Percentiles rank a stretch among this genome's conserved stretches.
Conservation (phyloP, 352 stramenopile genomes). For the Pythium chondricola region DNA sequence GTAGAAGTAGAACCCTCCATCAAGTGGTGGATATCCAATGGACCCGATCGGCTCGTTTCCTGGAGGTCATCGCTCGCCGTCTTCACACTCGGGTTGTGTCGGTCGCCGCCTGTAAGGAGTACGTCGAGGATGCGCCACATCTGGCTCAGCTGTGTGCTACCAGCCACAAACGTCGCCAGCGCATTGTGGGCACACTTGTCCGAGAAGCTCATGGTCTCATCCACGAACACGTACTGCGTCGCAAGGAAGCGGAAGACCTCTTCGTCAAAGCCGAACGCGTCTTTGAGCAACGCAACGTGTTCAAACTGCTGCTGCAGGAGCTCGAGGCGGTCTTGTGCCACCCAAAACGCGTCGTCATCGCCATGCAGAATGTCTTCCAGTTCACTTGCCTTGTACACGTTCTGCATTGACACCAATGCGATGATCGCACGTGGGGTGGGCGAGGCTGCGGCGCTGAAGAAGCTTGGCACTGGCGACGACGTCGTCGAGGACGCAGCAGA, state of each 20-base stretch:
- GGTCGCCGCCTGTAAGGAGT: slow-evolving; percentile 42
- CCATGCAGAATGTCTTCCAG: slow-evolving; percentile 70
- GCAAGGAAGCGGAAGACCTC: slow-evolving; percentile 80
- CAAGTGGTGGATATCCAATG: slow-evolving; percentile 9
- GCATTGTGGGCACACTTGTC: slow-evolving; percentile 83
- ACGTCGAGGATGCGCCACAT: slow-evolving; percentile 87
- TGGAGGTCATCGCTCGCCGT: background rate
- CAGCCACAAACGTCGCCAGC: slow-evolving; percentile 65
- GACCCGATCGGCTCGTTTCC: slow-evolving; percentile 14
- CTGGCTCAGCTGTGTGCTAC: slow-evolving; percentile 67
- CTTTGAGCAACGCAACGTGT: slow-evolving; percentile 57
- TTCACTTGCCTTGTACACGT: slow-evolving; percentile 45
- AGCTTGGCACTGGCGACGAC: slow-evolving; percentile 25
- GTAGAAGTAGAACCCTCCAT: background rate
- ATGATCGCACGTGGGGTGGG: slow-evolving; percentile 60
- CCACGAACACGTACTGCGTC: slow-evolving; percentile 53
- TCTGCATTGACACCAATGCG: slow-evolving; percentile 71
- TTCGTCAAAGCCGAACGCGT: slow-evolving; percentile 84
- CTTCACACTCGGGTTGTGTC: background rate
- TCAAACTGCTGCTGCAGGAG: slow-evolving; percentile 62
- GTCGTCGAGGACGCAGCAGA: slow-evolving; percentile 30
- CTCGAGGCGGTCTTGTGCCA: slow-evolving; percentile 47
- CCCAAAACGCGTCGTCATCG: slow-evolving; percentile 49
- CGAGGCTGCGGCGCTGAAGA: slow-evolving; percentile 24
- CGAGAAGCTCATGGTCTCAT: slow-evolving; percentile 40